Base-by-base conservation (phyloP, 2,329 filamentous ascomycete species). In the Chrysosporium queenslandicum region DNA sequence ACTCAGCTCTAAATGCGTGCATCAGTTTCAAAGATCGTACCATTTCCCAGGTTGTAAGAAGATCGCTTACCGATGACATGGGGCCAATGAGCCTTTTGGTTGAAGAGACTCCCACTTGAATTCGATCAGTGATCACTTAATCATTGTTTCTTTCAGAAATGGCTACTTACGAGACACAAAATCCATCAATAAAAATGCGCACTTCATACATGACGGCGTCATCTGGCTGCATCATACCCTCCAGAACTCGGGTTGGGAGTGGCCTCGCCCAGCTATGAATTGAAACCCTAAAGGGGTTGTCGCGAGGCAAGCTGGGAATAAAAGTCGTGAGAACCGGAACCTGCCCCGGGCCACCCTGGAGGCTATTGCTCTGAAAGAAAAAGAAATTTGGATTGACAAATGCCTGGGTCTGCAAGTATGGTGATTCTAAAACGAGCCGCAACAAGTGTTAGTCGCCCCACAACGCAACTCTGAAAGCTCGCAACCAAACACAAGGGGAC, bases 261-360 rank as follows among this genome's bases (percentile, higher is more conserved):
- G 83, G 82, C 3, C 71, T 74, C 14, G 76, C 76, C 86, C 86
- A 91, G 53, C 77, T 82, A 67, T 90, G 86, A 46, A 91, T 74
- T 2, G 86, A 90, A 46, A 90, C 75, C 56, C 82, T 78, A 66
- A 89, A 90, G 0, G 79, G 74, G 25, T 71, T 71, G 21, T 79
- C 78, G 0, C 71, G 64, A 2, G 73, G 61, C 8, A 88, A 71
- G 54, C 81, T 84, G 1, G 85, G 82, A 41, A 88, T 74, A 63
- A 87, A 91, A 56, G 79, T 82, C 14, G 82, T 85, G 60, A 90
- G 74, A 11, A 80, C 80, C 1, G 85, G 85, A n/a, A 86, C 61
- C 46, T 72, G 64, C 3, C 66, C 64, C 8, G 63, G 50, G 32
- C 60, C 61, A 1, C 59, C 60, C n/a, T 60, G 63, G 4, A 57